Evolutionary conservation across 331 rosid genomes (phyloP).

Genomic region (Cucumis variabilis): DNA sequence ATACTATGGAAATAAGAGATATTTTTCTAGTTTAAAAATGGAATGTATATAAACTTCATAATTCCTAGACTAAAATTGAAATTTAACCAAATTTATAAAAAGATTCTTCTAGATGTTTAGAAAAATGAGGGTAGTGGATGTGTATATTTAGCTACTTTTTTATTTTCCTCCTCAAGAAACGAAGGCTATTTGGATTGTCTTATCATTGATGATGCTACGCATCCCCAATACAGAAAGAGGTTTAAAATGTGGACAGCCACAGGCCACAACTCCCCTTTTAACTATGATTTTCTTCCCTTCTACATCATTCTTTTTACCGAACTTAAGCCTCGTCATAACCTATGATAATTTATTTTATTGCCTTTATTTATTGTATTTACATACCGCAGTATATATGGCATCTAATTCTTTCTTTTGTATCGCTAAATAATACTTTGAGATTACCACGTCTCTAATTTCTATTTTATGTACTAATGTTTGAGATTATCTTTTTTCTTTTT

Average conservation of each 20-base stretch:
- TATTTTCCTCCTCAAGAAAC: not conserved
- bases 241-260: not conserved
- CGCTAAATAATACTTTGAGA: not conserved
- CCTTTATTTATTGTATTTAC: not conserved
- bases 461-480: not conserved
- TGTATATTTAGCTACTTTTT: not conserved
- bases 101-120: not conserved
- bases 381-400: not conserved
- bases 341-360: conserved; percentile 6
- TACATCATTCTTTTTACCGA: conserved; percentile 14
- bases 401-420: conserved; percentile 1
- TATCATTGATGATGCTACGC: not conserved
- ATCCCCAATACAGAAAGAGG: not conserved
- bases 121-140: not conserved
- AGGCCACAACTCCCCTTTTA: not conserved
- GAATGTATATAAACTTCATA: too few species aligned
- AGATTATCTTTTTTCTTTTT: too few species aligned
- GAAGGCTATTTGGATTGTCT: not conserved
- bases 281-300: not conserved
- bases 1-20: not conserved
- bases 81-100: too few species aligned
- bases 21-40: too few species aligned
- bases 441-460: not conserved
- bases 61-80: not conserved
- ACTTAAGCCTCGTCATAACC: not conserved